These are phyloP conservation scores for Neurospora pannonica DNA, from an alignment of 495 filamentous ascomycete genomes.

Conservation along the genomic window DNA sequence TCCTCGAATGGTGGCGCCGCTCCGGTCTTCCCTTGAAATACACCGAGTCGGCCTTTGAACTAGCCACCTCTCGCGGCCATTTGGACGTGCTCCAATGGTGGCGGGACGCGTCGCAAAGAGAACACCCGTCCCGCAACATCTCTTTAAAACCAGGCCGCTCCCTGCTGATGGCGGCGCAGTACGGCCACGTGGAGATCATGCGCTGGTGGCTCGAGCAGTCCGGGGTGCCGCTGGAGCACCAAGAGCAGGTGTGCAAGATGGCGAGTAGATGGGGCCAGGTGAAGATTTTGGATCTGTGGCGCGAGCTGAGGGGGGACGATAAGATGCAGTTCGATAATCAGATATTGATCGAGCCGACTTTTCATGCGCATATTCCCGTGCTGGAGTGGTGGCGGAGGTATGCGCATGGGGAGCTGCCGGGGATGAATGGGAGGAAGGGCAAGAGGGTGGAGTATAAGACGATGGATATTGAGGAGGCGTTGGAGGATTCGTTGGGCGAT, in stretches of 20 bases:
- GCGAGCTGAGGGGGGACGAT: conserved; percentile 58
- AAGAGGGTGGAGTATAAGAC: conserved; percentile 80
- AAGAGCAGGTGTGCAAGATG: conserved; percentile 69
- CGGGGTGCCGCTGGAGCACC: conserved; percentile 61
- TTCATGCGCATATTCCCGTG: conserved; percentile 72
- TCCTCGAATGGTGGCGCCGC: conserved; percentile 84
- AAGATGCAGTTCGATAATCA: conserved; percentile 86
- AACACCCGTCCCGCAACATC: conserved; percentile 24
- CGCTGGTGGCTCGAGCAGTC: conserved; percentile 71
- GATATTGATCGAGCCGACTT: conserved; percentile 79
- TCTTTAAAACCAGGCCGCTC: conserved; percentile 68
- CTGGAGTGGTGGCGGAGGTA: conserved; percentile 86
- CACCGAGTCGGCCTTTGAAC: conserved; percentile 75
- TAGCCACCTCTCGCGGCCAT: conserved; percentile 73
- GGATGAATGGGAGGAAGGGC: conserved; percentile 30
- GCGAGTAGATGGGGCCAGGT: conserved; percentile 82
- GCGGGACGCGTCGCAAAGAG: conserved; percentile 48
- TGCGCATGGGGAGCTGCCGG: conserved; percentile 44
- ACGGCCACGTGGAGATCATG: conserved; percentile 58
- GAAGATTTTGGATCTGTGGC: conserved; percentile 74
- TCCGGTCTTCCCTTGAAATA: conserved; percentile 75
- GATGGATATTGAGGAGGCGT: conserved; percentile 87
- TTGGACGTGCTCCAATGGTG: conserved; percentile 87
- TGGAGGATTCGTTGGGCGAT: conserved; percentile 72
- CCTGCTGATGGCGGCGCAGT: conserved; percentile 69